These are phyloP conservation scores for Colletotrichum sp. DNA, from an alignment of 2,329 filamentous ascomycete genomes.

Conservation along the genomic window DNA sequence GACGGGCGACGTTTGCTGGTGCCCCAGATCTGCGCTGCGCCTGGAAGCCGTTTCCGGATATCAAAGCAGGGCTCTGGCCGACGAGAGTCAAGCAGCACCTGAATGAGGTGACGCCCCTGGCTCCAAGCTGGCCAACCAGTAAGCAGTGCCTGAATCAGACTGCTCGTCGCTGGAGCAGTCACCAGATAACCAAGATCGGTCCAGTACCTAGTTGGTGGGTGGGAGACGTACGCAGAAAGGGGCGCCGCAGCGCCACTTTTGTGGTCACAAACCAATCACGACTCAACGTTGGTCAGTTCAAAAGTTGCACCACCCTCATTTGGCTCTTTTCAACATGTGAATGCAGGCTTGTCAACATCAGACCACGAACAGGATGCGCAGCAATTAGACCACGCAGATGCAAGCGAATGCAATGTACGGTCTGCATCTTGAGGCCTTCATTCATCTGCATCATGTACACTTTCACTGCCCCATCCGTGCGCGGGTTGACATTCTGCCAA, in stretches of 20 bases:
- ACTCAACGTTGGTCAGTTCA: neutral
- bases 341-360: neutral
- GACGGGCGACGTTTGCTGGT: neutral
- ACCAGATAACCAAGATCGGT: neutral
- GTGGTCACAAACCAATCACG: neutral
- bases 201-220: neutral
- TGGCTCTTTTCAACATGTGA: slow-evolving; percentile 7
- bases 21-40: neutral
- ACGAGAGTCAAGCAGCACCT: neutral
- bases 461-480: neutral
- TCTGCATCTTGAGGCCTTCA: neutral
- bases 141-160: neutral
- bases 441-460: neutral
- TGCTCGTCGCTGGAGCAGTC: neutral
- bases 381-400: neutral
- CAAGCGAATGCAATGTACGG: neutral
- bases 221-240: neutral
- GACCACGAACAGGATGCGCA: neutral
- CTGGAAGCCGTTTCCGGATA: neutral
- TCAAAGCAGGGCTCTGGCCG: neutral
- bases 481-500: neutral
- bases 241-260: neutral
- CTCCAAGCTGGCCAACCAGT: neutral
- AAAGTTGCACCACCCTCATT: neutral
- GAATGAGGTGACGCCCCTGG: slow-evolving; percentile 1